Evolutionary conservation across 768 basidiomycete species (phyloP).

Genomic region (Auriscalpium microsporum): DNA sequence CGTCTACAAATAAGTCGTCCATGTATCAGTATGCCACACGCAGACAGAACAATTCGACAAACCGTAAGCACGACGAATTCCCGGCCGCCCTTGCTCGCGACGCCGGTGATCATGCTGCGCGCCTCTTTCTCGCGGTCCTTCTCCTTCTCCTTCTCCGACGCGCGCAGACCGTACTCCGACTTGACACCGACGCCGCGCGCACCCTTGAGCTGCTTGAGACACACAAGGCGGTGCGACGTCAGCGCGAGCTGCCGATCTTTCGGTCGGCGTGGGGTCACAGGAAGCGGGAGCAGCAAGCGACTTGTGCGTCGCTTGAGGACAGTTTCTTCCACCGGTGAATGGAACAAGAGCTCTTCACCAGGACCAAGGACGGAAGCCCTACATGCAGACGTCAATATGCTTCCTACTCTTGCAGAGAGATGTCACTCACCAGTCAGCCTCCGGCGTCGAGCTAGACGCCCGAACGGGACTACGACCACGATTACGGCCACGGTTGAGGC

Average conservation of each 20-base stretch:
- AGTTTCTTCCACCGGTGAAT: constrained; percentile 45
- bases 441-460: constrained; percentile 29
- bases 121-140: constrained; percentile 41
- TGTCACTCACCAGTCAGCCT: constrained; percentile 38
- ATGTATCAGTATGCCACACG: background rate
- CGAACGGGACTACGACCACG: constrained; percentile 44
- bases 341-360: constrained; percentile 42
- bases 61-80: constrained; percentile 59
- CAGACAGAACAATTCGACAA: constrained; percentile 16
- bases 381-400: no score
- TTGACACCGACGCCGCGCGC: constrained; percentile 37
- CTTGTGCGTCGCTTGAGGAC: constrained; percentile 50
- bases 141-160: constrained; percentile 21
- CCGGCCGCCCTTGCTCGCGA: constrained; percentile 45
- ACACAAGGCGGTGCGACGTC: constrained; percentile 48
- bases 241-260: constrained; percentile 49
- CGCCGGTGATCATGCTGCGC: constrained; percentile 35
- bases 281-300: constrained; percentile 39
- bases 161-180: constrained; percentile 39
- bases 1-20: constrained; percentile 1
- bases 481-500: constrained; percentile 41
- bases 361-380: constrained; percentile 32
- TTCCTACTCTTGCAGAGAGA: background rate
- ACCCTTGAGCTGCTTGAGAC: constrained; percentile 40
- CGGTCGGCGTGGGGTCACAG: constrained; percentile 38